Base-by-base conservation (phyloP, 805 yeast species). In the Ascoidea rubescens region DNA sequence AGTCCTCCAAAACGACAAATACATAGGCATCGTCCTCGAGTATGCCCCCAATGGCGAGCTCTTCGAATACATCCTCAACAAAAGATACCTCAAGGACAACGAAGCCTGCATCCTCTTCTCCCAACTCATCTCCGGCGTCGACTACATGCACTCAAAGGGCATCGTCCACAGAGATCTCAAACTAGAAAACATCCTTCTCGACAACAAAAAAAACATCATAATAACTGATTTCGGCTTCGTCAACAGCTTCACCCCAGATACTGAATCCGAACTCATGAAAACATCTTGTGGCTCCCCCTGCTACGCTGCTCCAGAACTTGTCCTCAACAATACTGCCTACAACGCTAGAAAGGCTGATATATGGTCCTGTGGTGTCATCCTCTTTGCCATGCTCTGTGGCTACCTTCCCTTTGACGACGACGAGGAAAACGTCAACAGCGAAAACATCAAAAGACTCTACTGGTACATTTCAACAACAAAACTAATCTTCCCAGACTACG, bases 271-370 rank as follows among this genome's bases (percentile, higher is more conserved):
- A 64, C 70, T 87, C 48, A 93, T 91, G 98, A 82, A 82, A 63
- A 91, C 98, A 1, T 80, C 90, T 44, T 91, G 99, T 66, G 99
- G 99, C 1, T 87, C 96, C 2, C 99, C 99, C 0, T 91, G 99
- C 66, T 91, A 91, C 67, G 99, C 99, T 0, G 99, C 99, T 1
- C 99, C 99, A 0, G 99, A 93, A 64, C 70, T 93, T 53, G 99
- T 93, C 3, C 45, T 54, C 32, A 84, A 91, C 10, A 87, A 82
- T 56, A 77, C 81, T 51, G 89, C 95, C 14, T 93, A 93, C 64
- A 88, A 86, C 58, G 97, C 96, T 28, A 78, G 88, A 56, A 89
- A 88, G 67, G 97, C 88, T 37, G 99, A 93, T 67, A 84, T 90
- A 47, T 93, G 99, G 99, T 87, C 96, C 0, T 80, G 96, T 60